Evolutionary conservation across 2,329 filamentous ascomycete genomes (phyloP).

Genomic region (Thelonectria discophora): DNA sequence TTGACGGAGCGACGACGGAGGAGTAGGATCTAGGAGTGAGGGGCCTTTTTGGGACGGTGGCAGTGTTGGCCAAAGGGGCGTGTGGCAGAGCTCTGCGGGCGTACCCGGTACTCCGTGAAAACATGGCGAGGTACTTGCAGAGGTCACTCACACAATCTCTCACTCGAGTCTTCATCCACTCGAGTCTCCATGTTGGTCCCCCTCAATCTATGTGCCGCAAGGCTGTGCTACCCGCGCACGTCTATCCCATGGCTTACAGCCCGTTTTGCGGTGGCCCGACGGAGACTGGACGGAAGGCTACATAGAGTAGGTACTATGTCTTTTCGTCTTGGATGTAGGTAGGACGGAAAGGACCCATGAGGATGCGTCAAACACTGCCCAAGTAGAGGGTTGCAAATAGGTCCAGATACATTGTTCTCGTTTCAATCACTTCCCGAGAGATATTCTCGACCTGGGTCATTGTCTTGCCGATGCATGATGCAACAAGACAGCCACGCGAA

Average conservation of each 20-base stretch:
- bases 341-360: background rate
- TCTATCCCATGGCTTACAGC: background rate
- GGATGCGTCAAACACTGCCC: background rate
- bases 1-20: background rate
- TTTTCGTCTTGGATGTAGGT: background rate
- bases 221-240: conserved; percentile 18
- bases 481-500: no score
- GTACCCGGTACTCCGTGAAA: conserved; percentile 23
- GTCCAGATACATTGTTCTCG: no score
- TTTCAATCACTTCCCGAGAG: no score
- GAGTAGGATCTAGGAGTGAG: background rate
- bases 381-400: no score
- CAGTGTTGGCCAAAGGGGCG: background rate
- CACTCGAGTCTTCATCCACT: no score
- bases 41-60: background rate
- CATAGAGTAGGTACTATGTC: no score
- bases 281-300: conserved; percentile 12
- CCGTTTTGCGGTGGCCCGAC: background rate
- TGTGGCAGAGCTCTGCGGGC: background rate
- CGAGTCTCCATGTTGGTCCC: no score
- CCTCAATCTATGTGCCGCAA: conserved; percentile 19
- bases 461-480: no score
- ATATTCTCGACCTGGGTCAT: no score
- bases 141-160: conserved; percentile 9
- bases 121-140: conserved; percentile 14